A percentile compares a stretch with the other conserved stretches of the same genome.
These are phyloP conservation scores for Xanthoceras sorbifolium DNA, from an alignment of 345 rosid species.

Conservation along the genomic window DNA sequence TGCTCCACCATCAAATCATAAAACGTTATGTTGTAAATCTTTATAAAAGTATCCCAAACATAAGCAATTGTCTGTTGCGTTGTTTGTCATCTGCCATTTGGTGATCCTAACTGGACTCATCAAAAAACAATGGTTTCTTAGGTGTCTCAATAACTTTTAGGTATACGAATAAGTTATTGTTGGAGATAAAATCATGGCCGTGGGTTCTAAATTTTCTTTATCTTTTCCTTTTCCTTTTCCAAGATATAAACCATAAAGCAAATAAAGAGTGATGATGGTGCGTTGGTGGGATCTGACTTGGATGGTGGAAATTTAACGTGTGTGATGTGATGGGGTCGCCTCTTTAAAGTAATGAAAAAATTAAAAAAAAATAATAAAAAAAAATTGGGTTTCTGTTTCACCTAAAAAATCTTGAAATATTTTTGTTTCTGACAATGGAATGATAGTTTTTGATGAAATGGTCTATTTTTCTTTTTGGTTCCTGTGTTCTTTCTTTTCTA, in stretches of 20 bases:
- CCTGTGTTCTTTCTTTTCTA: neutral
- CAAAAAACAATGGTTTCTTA: constrained; percentile 15
- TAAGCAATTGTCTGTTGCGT: neutral
- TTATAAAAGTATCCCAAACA: neutral
- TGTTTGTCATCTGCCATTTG: neutral
- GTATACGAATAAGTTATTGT: neutral
- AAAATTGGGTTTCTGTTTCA: neutral
- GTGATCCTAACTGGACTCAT: neutral
- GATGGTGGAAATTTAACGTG: constrained; percentile 33
- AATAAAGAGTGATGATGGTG: neutral
- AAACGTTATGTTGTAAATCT: neutral
- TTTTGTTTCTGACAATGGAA: neutral
- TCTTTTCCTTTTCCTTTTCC: neutral
- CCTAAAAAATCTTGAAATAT: constrained; percentile 12
- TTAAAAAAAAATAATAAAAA: neutral
- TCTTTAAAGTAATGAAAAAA: neutral
- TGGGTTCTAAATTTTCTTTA: neutral
- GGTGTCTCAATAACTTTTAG: constrained; percentile 19
- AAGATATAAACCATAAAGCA: neutral
- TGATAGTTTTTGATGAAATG: neutral
- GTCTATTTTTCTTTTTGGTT: neutral
- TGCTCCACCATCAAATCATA: neutral
- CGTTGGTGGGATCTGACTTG: constrained; percentile 47
- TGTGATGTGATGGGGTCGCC: constrained; percentile 23
- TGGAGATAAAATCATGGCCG: neutral